phyloP scores from a whole-genome alignment of 129 eudicot species.

The Smallanthus sonchifolius region DNA sequence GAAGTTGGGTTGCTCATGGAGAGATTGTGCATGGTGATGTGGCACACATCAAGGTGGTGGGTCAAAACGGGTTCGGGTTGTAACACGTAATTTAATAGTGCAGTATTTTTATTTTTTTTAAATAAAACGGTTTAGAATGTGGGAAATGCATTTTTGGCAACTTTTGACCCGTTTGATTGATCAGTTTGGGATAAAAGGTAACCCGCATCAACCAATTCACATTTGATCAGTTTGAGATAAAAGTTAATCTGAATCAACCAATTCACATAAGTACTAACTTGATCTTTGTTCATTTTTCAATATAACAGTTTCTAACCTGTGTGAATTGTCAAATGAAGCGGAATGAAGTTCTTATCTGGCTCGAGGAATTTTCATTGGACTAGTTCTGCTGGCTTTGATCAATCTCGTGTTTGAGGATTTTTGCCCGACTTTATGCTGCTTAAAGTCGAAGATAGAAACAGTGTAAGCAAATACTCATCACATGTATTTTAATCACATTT shows the following conservation, averaged over 20 bases:
- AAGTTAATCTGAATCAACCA: neutral
- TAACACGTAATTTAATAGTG: neutral
- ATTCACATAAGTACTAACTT: neutral
- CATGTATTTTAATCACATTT: neutral
- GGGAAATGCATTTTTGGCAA: neutral
- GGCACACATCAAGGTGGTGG: neutral
- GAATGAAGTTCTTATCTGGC: conserved; percentile 93
- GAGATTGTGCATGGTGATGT: too few species aligned
- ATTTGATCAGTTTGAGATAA: neutral
- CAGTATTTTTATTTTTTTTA: too few species aligned
- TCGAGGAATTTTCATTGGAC: conserved; percentile 63
- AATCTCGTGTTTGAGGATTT: neutral
- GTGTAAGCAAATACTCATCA: neutral
- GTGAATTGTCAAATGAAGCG: conserved; percentile 44
- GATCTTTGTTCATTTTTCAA: neutral
- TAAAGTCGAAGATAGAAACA: neutral
- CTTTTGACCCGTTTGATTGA: neutral
- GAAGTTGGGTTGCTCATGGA: too few species aligned
- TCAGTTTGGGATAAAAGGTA: neutral
- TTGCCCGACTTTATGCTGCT: neutral
- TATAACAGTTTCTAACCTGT: conserved; percentile 9
- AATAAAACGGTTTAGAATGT: neutral
- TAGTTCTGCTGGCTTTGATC: conserved; percentile 19
- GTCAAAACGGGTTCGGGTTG: neutral
- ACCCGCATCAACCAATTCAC: neutral